A percentile compares a stretch with the other conserved stretches of the same genome.
These are phyloP conservation scores for Medicago ruthenica DNA, from an alignment of 306 rosid genomes.

Conservation along the genomic window DNA sequence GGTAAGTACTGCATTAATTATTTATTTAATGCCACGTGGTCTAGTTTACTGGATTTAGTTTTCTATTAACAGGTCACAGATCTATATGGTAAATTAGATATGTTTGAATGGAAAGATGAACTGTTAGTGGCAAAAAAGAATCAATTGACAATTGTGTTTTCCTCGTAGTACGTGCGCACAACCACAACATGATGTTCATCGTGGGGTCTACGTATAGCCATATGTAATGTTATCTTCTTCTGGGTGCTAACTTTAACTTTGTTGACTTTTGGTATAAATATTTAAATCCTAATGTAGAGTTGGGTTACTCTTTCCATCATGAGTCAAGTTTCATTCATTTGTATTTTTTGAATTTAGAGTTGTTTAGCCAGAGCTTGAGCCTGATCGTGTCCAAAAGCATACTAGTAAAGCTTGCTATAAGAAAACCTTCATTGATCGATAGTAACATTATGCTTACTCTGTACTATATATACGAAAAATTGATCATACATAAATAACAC, in stretches of 20 bases:
- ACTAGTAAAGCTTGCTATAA: not conserved
- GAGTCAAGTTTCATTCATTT: constrained; percentile 29
- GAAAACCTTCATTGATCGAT: no score
- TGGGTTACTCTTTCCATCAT: constrained; percentile 17
- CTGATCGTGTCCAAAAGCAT: no score
- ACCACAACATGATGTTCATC: constrained; percentile 9
- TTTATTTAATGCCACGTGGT: constrained; percentile 42
- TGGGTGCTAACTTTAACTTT: constrained; percentile 37
- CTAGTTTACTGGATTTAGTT: constrained; percentile 3
- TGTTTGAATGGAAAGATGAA: constrained; percentile 49
- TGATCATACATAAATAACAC: no score
- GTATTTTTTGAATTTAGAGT: not conserved
- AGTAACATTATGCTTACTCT: no score
- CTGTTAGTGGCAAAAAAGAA: constrained; percentile 44
- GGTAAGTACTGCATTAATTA: constrained; percentile 36
- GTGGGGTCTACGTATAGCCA: constrained; percentile 51
- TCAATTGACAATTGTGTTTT: constrained; percentile 44
- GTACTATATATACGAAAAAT: no score
- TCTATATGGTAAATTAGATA: constrained; percentile 43
- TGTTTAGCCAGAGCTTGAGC: no score
- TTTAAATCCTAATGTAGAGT: not conserved
- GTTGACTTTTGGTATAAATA: constrained; percentile 42
- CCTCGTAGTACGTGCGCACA: constrained; percentile 46
- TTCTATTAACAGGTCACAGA: constrained; percentile 46
- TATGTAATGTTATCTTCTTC: constrained; percentile 45